A percentile compares a stretch with the other conserved stretches of the same genome.
These are phyloP conservation scores for Exophiala spinifera DNA, from an alignment of 2,329 filamentous ascomycete species.

Conservation along the genomic window DNA sequence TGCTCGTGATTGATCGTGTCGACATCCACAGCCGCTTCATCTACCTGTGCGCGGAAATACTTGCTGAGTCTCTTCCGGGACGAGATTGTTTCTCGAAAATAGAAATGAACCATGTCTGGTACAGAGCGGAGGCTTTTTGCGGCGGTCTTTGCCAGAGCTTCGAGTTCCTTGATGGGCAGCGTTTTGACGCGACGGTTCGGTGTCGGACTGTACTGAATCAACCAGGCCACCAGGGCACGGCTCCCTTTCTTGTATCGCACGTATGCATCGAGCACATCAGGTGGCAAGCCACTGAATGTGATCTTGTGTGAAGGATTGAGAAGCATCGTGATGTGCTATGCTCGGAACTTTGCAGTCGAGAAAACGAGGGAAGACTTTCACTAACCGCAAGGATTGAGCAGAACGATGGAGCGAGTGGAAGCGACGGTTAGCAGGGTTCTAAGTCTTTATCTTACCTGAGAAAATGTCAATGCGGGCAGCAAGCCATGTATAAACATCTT, in stretches of 20 bases:
- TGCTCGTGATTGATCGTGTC: conserved; percentile 32
- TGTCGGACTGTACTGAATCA: conserved; percentile 27
- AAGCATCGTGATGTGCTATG: conserved; percentile 19
- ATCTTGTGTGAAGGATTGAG: conserved; percentile 27
- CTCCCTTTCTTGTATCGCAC: conserved; percentile 33
- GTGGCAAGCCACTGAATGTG: conserved; percentile 28
- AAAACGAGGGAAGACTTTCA: too few species aligned
- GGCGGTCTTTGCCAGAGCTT: conserved; percentile 22
- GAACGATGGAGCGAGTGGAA: too few species aligned
- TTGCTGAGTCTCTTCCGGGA: conserved; percentile 32
- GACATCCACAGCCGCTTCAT: conserved; percentile 18
- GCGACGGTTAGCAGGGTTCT: too few species aligned
- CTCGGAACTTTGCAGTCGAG: too few species aligned
- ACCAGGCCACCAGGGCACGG: conserved; percentile 31
- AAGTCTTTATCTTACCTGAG: too few species aligned
- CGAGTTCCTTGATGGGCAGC: conserved; percentile 31
- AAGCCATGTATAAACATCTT: neutral
- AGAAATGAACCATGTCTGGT: conserved; percentile 32
- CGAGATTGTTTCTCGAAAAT: conserved; percentile 32
- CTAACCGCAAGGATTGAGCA: too few species aligned
- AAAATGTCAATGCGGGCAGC: neutral
- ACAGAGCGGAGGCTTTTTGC: conserved; percentile 27
- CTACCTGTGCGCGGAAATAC: conserved; percentile 26
- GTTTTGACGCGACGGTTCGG: conserved; percentile 19
- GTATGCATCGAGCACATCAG: conserved; percentile 29